Evolutionary conservation across 768 basidiomycete species (phyloP).

Genomic region (Boletus eberwhitei): DNA sequence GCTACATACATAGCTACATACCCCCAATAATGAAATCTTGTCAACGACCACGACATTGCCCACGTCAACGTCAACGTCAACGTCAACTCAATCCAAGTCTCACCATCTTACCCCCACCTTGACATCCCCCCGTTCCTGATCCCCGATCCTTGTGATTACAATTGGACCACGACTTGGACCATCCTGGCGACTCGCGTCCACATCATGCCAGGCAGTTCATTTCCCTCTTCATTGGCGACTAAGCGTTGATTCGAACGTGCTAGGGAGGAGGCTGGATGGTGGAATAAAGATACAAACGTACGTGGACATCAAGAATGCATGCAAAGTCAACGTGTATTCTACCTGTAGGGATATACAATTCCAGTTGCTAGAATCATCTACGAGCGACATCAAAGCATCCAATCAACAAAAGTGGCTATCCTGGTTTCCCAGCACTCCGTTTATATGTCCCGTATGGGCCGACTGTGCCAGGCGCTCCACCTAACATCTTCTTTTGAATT

Average conservation of each 20-base stretch:
- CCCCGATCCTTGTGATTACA: not conserved
- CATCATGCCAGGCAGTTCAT: not conserved
- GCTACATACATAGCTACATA: too few relatives aligned
- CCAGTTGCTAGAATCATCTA: not conserved
- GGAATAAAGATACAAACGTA: not conserved
- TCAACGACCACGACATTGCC: not conserved
- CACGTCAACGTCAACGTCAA: slow-evolving; percentile 16
- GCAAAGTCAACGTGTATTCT: not conserved
- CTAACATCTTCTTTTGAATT: slow-evolving; percentile 26
- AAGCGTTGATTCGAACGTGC: not conserved
- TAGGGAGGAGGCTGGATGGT: not conserved
- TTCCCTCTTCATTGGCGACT: not conserved
- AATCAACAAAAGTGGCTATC: slow-evolving; percentile 5
- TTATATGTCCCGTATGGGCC: slow-evolving; percentile 47
- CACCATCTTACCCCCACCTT: not conserved
- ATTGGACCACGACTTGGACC: too few relatives aligned
- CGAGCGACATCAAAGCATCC: not conserved
- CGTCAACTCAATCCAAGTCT: not conserved
- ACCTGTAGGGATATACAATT: not conserved
- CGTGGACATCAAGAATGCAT: too few relatives aligned
- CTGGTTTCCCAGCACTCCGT: slow-evolving; percentile 22
- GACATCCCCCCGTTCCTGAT: too few relatives aligned
- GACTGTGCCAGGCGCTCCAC: slow-evolving; percentile 35
- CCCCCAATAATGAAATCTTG: not conserved
- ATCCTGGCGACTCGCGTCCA: too few relatives aligned